phyloP scores from a whole-genome alignment of 2,329 filamentous ascomycete genomes.

The Bipolaris zeicola region DNA sequence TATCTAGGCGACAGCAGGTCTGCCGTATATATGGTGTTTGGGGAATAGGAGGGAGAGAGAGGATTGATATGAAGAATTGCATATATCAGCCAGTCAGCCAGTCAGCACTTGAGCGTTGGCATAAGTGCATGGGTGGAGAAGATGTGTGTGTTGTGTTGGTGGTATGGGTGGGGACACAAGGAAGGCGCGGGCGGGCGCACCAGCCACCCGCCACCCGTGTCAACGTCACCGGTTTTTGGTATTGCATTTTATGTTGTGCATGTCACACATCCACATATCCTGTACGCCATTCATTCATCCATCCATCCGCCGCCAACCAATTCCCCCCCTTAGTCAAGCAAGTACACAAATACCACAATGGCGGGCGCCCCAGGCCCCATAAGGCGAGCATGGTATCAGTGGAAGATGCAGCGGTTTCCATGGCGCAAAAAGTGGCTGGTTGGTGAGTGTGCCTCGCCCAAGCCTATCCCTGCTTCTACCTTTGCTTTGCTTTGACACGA shows the following conservation, averaged over 20 bases:
- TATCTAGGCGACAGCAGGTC: slow-evolving; percentile 1
- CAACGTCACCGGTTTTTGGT: slow-evolving; percentile 31
- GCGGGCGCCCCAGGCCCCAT: slow-evolving; percentile 46
- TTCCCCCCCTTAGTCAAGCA: slow-evolving; percentile 3
- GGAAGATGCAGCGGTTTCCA: slow-evolving; percentile 66
- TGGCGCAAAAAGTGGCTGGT: slow-evolving; percentile 66
- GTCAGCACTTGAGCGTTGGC: neutral
- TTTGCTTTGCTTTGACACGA: slow-evolving; percentile 9
- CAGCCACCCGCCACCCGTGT: slow-evolving; percentile 25
- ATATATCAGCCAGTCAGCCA: no score
- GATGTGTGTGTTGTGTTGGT: slow-evolving; percentile 5
- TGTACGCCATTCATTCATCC: no score
- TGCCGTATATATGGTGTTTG: neutral
- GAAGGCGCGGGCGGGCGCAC: slow-evolving; percentile 22
- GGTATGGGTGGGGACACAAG: slow-evolving; percentile 14
- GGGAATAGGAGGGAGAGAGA: neutral
- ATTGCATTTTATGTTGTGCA: no score
- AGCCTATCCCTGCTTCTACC: slow-evolving; percentile 7
- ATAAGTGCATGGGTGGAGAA: slow-evolving; percentile 12
- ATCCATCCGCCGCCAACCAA: slow-evolving; percentile 5
- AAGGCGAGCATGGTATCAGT: slow-evolving; percentile 62
- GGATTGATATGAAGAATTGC: no score
- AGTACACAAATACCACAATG: slow-evolving; percentile 37
- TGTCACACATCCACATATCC: no score
- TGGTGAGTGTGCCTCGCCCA: slow-evolving; percentile 49